Base-by-base conservation (phyloP, 345 rosid species). In the Camelina sativa region DNA sequence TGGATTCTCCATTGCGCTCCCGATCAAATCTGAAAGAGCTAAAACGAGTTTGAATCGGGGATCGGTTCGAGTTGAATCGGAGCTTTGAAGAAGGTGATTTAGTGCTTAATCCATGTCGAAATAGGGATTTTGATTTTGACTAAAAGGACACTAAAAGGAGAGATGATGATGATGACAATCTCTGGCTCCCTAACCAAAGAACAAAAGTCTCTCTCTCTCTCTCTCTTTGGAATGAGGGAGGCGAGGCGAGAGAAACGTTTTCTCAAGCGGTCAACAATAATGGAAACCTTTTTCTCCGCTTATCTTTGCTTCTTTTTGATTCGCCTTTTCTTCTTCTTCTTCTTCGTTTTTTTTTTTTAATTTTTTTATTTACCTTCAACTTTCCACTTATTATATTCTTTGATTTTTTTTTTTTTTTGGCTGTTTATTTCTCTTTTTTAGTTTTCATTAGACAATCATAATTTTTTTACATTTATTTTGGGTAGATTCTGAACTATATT, bases 1-100 rank as follows among this genome's bases (percentile, higher is more conserved):
- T 41, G 91, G 89, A 11, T 81, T 82, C 51, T 85, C 97, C 91
- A 90, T 90, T 58, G 20, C 62, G 13, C 62, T 51, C 69, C 50
- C 32, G 55, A 38, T 76, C 37, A 56, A 71, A 64, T 37, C 61
- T 62, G 75, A 44, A 28, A 43, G 55, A 17, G 64, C 30, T 34
- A 13, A 48, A 76, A 71, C 30, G 30, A 28, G 30, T 28, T 76
- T 48, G 62, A 63, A 76, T 69, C 76, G 60, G 57, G n/a, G 65
- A 63, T 56, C 43, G 76, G 10, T 48, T 19, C 55, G 80, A 64
- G 71, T 57, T 13, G 70, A 62, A 76, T 70, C 80, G 65, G 75
- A 76, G 4, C 64, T 0, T 67, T 37, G 62, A 48, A 66, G 16
- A 48, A 74, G 60, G 34, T 62, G 77, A 12, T 28, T 13, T 20